phyloP scores from a whole-genome alignment of 768 basidiomycete species.

The Thelephora aurantiotincta region DNA sequence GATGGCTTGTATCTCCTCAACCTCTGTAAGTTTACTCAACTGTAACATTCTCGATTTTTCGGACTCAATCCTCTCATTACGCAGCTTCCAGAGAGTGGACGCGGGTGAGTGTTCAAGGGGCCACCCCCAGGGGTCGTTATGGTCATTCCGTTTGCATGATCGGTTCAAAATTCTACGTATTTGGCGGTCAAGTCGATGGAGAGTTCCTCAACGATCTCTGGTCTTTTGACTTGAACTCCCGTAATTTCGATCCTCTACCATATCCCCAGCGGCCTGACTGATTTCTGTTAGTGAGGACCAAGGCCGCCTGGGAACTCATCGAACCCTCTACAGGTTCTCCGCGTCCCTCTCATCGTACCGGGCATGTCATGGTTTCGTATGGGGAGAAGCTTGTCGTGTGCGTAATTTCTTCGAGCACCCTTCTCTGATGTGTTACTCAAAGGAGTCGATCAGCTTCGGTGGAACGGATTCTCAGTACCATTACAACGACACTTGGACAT shows the following conservation, averaged over 20 bases:
- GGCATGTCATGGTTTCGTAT: conserved; percentile 77
- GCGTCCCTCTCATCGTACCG: conserved; percentile 73
- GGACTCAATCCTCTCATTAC: background rate
- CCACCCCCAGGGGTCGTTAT: conserved; percentile 79
- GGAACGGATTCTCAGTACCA: conserved; percentile 98
- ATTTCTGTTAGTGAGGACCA: conserved; percentile 55
- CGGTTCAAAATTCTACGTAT: conserved; percentile 84
- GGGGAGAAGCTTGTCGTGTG: conserved; percentile 79
- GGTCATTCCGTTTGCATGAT: conserved; percentile 93
- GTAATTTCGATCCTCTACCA: conserved; percentile 32
- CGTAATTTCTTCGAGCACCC: conserved; percentile 15
- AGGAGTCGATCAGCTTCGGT: conserved; percentile 54
- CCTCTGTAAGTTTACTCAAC: conserved; percentile 45
- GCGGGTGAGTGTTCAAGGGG: conserved; percentile 60
- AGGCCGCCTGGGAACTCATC: conserved; percentile 71
- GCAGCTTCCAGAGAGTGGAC: conserved; percentile 94
- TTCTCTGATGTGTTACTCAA: background rate
- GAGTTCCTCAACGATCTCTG: conserved; percentile 91
- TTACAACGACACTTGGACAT: conserved; percentile 98
- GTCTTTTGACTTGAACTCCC: conserved; percentile 89
- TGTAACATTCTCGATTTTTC: background rate
- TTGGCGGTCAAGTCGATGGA: conserved; percentile 93
- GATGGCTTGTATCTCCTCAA: conserved; percentile 90
- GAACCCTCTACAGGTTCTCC: conserved; percentile 43
- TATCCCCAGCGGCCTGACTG: conserved; percentile 1